Conservation (phyloP, 2,329 filamentous ascomycete species). For the Metarhizium humberi region DNA sequence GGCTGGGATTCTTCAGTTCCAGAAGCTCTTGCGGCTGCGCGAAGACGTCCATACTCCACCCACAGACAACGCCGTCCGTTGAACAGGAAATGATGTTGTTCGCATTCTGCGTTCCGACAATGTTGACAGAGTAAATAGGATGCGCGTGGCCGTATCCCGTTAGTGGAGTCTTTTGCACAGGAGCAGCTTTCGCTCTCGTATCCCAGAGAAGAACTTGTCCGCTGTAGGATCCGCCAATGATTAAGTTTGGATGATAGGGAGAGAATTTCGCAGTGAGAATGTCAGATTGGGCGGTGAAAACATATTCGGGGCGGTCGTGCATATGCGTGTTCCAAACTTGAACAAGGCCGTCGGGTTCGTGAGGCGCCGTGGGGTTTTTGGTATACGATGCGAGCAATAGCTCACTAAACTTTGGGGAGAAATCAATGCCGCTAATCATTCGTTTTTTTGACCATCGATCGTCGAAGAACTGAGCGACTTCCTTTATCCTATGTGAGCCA, state of each 20-base stretch:
- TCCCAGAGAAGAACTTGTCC: conserved; percentile 97
- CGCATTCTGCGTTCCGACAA: conserved; percentile 95
- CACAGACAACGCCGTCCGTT: conserved; percentile 92
- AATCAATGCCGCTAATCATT: conserved; percentile 92
- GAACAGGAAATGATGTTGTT: conserved; percentile 98
- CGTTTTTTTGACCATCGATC: conserved; percentile 95
- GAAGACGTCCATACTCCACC: conserved; percentile 97
- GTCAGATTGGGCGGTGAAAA: conserved; percentile 93
- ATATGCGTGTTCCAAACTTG: conserved; percentile 97
- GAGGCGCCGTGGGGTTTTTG: conserved; percentile 89
- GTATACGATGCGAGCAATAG: conserved; percentile 91
- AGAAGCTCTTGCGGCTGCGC: conserved; percentile 92
- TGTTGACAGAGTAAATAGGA: conserved; percentile 89
- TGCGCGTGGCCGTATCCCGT: conserved; percentile 94
- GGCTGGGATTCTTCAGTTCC: conserved; percentile 74
- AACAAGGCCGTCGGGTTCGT: conserved; percentile 86
- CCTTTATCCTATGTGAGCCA: conserved; percentile 67
- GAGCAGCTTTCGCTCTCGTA: conserved; percentile 77
- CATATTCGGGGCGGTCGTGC: conserved; percentile 88
- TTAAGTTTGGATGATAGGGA: conserved; percentile 94
- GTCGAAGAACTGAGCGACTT: conserved; percentile 89
- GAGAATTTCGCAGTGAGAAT: conserved; percentile 94
- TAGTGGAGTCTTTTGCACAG: conserved; percentile 91
- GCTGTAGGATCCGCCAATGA: conserved; percentile 92
- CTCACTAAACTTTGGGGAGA: conserved; percentile 92